phyloP scores from a whole-genome alignment of 805 yeast genomes.

The Spathaspora passalidarum region DNA sequence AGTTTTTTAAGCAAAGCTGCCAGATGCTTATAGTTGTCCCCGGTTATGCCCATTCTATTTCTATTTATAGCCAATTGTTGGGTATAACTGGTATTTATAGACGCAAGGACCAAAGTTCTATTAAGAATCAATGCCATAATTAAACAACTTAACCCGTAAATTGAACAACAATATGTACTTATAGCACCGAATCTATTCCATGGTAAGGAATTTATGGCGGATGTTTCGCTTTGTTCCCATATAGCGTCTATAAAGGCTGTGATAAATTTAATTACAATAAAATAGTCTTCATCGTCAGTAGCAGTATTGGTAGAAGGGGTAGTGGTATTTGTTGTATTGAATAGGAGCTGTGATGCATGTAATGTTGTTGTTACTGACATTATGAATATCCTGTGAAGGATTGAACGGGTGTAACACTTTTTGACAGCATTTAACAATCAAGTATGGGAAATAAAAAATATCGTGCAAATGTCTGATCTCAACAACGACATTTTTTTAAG shows the following conservation, averaged over 20 bases:
- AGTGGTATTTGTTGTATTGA: background rate
- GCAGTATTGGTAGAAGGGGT: background rate
- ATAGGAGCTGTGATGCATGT: no score
- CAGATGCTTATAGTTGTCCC: constrained; percentile 7
- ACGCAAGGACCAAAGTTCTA: constrained; percentile 36
- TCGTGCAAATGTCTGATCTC: background rate
- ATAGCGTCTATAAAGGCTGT: constrained; percentile 13
- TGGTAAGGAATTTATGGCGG: constrained; percentile 4
- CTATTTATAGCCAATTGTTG: constrained; percentile 19
- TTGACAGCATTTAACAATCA: no score
- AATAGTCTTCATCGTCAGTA: constrained; percentile 6
- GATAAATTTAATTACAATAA: constrained; percentile 3
- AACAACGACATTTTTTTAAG: background rate
- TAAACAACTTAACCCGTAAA: constrained; percentile 37
- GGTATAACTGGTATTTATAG: constrained; percentile 24
- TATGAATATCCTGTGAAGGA: no score
- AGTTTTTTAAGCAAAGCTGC: constrained; percentile 17
- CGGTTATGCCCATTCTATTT: constrained; percentile 10
- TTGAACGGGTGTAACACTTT: no score
- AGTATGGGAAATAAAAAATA: background rate
- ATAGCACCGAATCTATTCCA: constrained; percentile 13
- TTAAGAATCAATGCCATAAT: constrained; percentile 37
- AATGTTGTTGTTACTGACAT: background rate
- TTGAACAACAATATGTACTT: constrained; percentile 32
- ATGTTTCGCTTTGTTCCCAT: constrained; percentile 13